phyloP scores from a whole-genome alignment of 2,329 filamentous ascomycete species.

The Hypoxylon rubiginosum region DNA sequence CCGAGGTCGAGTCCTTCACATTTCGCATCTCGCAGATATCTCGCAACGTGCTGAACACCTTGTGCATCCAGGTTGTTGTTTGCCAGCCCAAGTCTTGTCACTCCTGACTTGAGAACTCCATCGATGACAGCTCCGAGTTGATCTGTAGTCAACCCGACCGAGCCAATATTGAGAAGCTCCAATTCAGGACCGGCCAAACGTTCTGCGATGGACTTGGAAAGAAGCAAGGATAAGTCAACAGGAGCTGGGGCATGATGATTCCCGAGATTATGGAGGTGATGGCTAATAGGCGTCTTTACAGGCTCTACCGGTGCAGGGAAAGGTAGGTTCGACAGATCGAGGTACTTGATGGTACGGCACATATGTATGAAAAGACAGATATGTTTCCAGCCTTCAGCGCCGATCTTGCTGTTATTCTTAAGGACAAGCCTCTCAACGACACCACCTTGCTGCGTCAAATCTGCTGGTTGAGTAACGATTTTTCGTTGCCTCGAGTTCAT shows the following conservation, averaged over 20 bases:
- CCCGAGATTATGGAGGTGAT: slow-evolving; percentile 49
- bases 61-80: slow-evolving; percentile 82
- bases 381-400: slow-evolving; percentile 89
- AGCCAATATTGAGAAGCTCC: slow-evolving; percentile 85
- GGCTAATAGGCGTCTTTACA: slow-evolving; percentile 42
- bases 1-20: slow-evolving; percentile 93
- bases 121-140: slow-evolving; percentile 85
- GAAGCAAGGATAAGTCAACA: slow-evolving; percentile 72
- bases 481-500: slow-evolving; percentile 69
- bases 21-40: slow-evolving; percentile 79
- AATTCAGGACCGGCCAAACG: slow-evolving; percentile 81
- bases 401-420: slow-evolving; percentile 95
- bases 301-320: slow-evolving; percentile 68
- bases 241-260: slow-evolving; percentile 50
- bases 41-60: slow-evolving; percentile 80
- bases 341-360: slow-evolving; percentile 84
- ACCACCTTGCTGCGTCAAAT: slow-evolving; percentile 69
- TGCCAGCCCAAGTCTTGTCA: slow-evolving; percentile 84
- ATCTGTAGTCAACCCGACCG: slow-evolving; percentile 78
- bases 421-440: slow-evolving; percentile 88
- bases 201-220: slow-evolving; percentile 81
- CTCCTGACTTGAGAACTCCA: slow-evolving; percentile 81
- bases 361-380: slow-evolving; percentile 91
- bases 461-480: slow-evolving; percentile 54
- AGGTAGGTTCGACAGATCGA: slow-evolving; percentile 87